A percentile compares a stretch with the other conserved stretches of the same genome.
phyloP scores from a whole-genome alignment of 2,329 filamentous ascomycete genomes.

The Cercospora brassicicola region DNA sequence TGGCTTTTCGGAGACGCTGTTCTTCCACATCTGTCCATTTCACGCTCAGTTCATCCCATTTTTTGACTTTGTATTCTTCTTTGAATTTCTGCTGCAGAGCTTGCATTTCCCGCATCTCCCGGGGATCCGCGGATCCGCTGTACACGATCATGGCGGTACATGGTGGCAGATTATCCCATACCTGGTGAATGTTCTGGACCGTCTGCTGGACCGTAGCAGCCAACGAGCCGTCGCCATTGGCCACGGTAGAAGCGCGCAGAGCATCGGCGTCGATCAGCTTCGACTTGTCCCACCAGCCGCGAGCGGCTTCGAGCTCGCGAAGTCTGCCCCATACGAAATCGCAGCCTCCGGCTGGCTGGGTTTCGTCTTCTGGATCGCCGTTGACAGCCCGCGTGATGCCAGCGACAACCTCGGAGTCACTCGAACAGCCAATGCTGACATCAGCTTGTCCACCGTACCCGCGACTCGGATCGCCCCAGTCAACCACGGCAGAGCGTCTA shows the following conservation, averaged over 20 bases:
- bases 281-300: conserved; percentile 61
- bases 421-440: conserved; percentile 57
- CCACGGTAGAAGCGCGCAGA: conserved; percentile 31
- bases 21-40: conserved; percentile 66
- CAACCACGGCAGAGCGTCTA: conserved; percentile 73
- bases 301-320: conserved; percentile 59
- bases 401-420: conserved; percentile 59
- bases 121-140: conserved; percentile 63
- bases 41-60: conserved; percentile 63
- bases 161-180: conserved; percentile 58
- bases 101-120: conserved; percentile 58
- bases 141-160: conserved; percentile 64
- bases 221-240: conserved; percentile 37
- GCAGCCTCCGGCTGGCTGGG: conserved; percentile 54
- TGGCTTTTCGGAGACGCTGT: conserved; percentile 58
- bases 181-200: conserved; percentile 51
- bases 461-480: conserved; percentile 79
- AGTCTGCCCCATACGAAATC: conserved; percentile 65
- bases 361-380: conserved; percentile 44
- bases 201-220: conserved; percentile 52
- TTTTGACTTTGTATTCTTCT: conserved; percentile 59
- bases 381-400: conserved; percentile 56
- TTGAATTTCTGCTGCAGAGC: conserved; percentile 57
- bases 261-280: conserved; percentile 45
- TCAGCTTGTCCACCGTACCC: conserved; percentile 60